Conservation (phyloP, 306 rosid genomes). For the Rosa rugosa region DNA sequence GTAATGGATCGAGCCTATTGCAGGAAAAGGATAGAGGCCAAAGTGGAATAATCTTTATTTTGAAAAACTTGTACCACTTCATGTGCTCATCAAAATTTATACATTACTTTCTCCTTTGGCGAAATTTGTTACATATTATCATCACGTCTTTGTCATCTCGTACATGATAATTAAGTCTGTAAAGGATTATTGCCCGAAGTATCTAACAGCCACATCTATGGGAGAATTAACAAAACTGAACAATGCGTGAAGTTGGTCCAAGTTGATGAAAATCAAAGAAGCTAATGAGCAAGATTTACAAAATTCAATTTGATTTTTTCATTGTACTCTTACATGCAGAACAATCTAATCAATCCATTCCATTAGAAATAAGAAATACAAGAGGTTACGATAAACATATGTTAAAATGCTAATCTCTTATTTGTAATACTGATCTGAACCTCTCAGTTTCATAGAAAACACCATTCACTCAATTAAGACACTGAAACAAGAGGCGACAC, state of each 20-base stretch:
- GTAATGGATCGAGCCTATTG: not conserved
- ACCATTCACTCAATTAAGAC: not conserved
- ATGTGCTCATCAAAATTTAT: not conserved
- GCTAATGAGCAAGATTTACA: not conserved
- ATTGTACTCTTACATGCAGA: not conserved
- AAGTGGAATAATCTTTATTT: too few relatives aligned
- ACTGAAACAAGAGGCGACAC: conserved; percentile 2
- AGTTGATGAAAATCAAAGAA: not conserved
- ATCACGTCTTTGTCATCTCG: not conserved
- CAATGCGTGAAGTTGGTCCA: not conserved
- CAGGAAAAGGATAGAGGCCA: not conserved
- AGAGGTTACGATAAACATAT: not conserved
- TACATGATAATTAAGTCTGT: not conserved
- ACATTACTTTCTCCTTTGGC: not conserved
- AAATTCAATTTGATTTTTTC: not conserved
- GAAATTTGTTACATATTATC: not conserved
- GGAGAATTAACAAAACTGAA: too few relatives aligned
- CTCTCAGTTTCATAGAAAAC: not conserved
- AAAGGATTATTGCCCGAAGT: too few relatives aligned
- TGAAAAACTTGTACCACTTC: too few relatives aligned
- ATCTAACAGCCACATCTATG: too few relatives aligned
- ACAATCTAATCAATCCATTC: not conserved
- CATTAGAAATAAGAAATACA: not conserved
- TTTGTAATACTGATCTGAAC: not conserved
- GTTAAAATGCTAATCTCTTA: not conserved